These are phyloP conservation scores for Ehretia macrophylla DNA, from an alignment of 257 asterid species.

Conservation along the genomic window DNA sequence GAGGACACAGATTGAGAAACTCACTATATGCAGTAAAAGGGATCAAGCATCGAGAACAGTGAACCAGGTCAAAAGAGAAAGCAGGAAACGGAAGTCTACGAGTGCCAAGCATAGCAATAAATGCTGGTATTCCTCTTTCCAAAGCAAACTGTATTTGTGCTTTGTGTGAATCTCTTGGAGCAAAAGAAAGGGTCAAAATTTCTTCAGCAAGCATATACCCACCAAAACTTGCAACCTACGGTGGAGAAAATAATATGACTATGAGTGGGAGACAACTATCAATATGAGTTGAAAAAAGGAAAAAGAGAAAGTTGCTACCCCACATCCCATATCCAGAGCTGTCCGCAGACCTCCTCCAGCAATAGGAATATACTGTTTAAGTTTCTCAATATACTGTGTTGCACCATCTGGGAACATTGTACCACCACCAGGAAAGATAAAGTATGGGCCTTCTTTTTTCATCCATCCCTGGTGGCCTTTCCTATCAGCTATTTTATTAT, in stretches of 20 bases:
- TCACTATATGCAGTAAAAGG: constrained; percentile 92
- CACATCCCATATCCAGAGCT: constrained; percentile 99
- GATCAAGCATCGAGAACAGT: constrained; percentile 93
- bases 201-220: constrained; percentile 84
- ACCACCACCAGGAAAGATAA: constrained; percentile 96
- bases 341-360: constrained; percentile 86
- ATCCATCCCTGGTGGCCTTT: constrained; percentile 99
- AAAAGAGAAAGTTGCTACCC: constrained; percentile 42
- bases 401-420: constrained; percentile 99
- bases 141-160: constrained; percentile 94
- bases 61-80: constrained; percentile 87
- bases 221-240: constrained; percentile 98
- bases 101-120: constrained; percentile 98
- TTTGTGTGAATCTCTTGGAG: constrained; percentile 97
- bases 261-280: background rate
- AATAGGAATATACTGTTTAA: constrained; percentile 86
- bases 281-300: constrained; percentile 1
- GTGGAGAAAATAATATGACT: constrained; percentile 6
- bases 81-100: constrained; percentile 92
- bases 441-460: constrained; percentile 83
- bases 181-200: constrained; percentile 83
- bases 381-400: constrained; percentile 80
- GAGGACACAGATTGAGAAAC: constrained; percentile 25
- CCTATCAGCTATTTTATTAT: constrained; percentile 86
- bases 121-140: constrained; percentile 95